Evolutionary conservation across 2,329 filamentous ascomycete species (phyloP), one percentile per base, ranked within the genome.

Genomic region (Teratosphaeriaceae sp.): DNA sequence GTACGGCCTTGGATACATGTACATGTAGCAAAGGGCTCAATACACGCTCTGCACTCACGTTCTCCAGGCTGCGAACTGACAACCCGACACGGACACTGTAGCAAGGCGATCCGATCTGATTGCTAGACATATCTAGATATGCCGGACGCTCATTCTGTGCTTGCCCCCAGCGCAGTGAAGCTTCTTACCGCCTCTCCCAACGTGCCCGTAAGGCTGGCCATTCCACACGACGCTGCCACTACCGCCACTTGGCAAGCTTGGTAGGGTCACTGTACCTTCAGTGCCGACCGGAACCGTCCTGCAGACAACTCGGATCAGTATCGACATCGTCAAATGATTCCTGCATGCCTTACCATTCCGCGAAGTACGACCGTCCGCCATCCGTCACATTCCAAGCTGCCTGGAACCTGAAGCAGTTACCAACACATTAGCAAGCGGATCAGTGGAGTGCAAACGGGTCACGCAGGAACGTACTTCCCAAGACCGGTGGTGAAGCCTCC

Each of bases 401-500:
- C 24, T 59, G 42, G 47, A 67, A 73, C 47, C 61, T 24, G 8
- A 27, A 27, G 24, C 24, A 22, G 15, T 15, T 11, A 36, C 16
- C 18, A 9, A 18, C 6, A 8, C 16, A 36, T 8, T 36, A n/a
- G 5, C 6, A 16, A 15, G 7, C 16, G 8, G 6, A 7, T 7
- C 29, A 5, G 29, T 15, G 29, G 15, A n/a, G 21, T 22, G n/a
- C 11, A 7, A 6, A 20, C n/a, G n/a, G n/a, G n/a, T n/a, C n/a
- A n/a, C n/a, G 16, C 19, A 19, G 20, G 15, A 8, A 20, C 20
- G 18, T 9, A 20, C 33, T 20, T 66, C 0, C 71, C 71, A 24
- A 72, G 48, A n/a, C 45, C 47, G 1, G 71, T 73, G 18, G 58
- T 61, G 45, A 73, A 74, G 1, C 70, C 71, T 1, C 64, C 71